Percentiles rank a stretch among this genome's conserved stretches.
Evolutionary conservation across 306 rosid species (phyloP).

Genomic region (Luffa aegyptiaca): DNA sequence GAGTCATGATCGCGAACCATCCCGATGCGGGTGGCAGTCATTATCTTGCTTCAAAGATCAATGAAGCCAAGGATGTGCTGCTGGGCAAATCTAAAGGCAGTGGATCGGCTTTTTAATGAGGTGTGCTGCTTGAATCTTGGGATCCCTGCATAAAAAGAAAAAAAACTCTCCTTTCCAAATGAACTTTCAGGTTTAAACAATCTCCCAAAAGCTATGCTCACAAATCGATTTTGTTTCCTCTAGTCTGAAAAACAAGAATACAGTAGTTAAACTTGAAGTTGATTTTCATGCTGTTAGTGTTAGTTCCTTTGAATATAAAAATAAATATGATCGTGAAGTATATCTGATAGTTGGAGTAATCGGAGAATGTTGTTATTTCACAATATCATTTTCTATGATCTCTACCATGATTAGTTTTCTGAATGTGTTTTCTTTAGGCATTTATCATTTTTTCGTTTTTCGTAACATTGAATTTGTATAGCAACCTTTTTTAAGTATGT

Average conservation of each 20-base stretch:
- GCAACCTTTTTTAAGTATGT: not conserved
- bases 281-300: not conserved
- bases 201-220: not conserved
- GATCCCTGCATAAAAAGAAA: not conserved
- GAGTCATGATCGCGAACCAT: slow-evolving; percentile 75
- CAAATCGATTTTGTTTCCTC: not conserved
- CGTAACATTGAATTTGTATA: not conserved
- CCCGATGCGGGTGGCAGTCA: slow-evolving; percentile 75
- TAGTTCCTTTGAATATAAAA: not conserved
- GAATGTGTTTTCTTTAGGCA: not conserved
- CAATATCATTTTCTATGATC: not conserved
- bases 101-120: slow-evolving; percentile 45
- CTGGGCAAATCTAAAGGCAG: slow-evolving; percentile 45
- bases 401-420: not conserved
- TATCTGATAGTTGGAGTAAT: not conserved
- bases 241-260: not conserved
- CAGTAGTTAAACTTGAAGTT: not conserved
- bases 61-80: slow-evolving; percentile 67
- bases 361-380: not conserved
- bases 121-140: not conserved
- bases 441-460: not conserved
- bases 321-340: not conserved
- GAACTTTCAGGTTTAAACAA: not conserved
- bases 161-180: not conserved
- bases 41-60: slow-evolving; percentile 75